phyloP scores from a whole-genome alignment of 495 filamentous ascomycete species.

The Xylaria curta region DNA sequence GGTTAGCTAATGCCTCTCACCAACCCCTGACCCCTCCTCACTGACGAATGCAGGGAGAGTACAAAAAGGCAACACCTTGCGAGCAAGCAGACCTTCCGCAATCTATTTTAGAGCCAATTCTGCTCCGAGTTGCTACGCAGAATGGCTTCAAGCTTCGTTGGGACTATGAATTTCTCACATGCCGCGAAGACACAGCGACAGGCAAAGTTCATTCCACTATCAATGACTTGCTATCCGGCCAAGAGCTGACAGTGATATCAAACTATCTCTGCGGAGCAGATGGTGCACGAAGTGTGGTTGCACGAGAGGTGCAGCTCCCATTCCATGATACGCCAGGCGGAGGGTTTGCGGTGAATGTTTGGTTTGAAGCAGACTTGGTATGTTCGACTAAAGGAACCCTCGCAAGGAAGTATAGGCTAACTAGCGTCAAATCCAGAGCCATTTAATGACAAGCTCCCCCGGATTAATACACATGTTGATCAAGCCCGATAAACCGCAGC shows the following conservation, averaged over 20 bases:
- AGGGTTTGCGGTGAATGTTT: constrained; percentile 55
- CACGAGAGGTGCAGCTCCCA: constrained; percentile 50
- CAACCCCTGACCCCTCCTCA: constrained; percentile 49
- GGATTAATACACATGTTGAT: constrained; percentile 65
- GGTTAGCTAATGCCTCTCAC: constrained; percentile 34
- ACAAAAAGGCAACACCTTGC: constrained; percentile 57
- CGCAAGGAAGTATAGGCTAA: background rate
- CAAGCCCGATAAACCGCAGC: constrained; percentile 43
- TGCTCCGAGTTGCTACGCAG: constrained; percentile 51
- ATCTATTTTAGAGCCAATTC: constrained; percentile 58
- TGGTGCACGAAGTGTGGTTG: constrained; percentile 60
- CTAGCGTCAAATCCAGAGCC: constrained; percentile 17
- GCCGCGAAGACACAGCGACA: constrained; percentile 32
- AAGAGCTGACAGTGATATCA: constrained; percentile 53
- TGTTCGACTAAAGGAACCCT: background rate
- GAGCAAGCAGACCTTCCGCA: constrained; percentile 57
- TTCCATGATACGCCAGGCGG: constrained; percentile 47
- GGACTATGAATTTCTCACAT: constrained; percentile 47
- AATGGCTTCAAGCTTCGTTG: constrained; percentile 53
- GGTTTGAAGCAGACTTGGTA: constrained; percentile 59
- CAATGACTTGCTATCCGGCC: constrained; percentile 49
- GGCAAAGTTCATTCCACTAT: constrained; percentile 48
- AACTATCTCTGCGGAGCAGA: constrained; percentile 66
- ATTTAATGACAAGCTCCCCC: constrained; percentile 52
- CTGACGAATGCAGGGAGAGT: constrained; percentile 57